These are phyloP conservation scores for Fabrea salina DNA, from an alignment of 169 alveolate species.

Conservation along the genomic window DNA sequence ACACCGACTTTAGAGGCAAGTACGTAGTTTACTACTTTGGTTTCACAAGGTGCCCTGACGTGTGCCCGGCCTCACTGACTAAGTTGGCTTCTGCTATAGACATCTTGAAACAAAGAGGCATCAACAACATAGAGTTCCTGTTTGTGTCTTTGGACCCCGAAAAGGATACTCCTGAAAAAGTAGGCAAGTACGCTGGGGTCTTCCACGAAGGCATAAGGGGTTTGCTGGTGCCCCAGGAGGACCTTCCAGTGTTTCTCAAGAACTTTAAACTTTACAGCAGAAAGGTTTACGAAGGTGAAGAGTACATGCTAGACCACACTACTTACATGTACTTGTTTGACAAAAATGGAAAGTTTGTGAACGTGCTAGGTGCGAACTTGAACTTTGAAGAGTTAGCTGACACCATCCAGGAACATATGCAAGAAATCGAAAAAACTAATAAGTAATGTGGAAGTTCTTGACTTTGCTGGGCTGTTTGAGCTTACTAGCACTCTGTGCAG, in stretches of 20 bases:
- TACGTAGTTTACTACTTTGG: slow-evolving; percentile 58
- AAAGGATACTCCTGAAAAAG: slow-evolving; percentile 49
- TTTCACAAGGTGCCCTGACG: slow-evolving; percentile 63
- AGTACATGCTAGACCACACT: slow-evolving; percentile 36
- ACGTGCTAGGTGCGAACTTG: slow-evolving; percentile 21
- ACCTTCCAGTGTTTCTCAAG: not conserved
- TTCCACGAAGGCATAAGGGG: slow-evolving; percentile 36
- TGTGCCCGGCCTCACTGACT: slow-evolving; percentile 56
- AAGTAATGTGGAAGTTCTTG: too few species aligned
- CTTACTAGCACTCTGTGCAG: too few species aligned
- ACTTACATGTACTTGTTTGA: slow-evolving; percentile 33
- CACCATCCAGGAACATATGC: slow-evolving; percentile 3
- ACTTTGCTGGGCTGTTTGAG: too few species aligned
- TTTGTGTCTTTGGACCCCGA: slow-evolving; percentile 60
- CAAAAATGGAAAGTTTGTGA: slow-evolving; percentile 23
- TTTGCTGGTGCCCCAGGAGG: not conserved
- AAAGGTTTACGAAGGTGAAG: slow-evolving; percentile 15
- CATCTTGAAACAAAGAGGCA: slow-evolving; percentile 38
- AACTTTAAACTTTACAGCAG: slow-evolving; percentile 27
- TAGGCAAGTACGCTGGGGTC: slow-evolving; percentile 40
- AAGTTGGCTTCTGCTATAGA: slow-evolving; percentile 45
- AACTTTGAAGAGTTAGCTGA: slow-evolving; percentile 21
- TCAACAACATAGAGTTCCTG: slow-evolving; percentile 41
- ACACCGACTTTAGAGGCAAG: slow-evolving; percentile 48
- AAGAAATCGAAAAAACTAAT: slow-evolving; percentile 23